Evolutionary conservation across 139 green algal genomes (phyloP).

Genomic region (Picochlorum sp.): DNA sequence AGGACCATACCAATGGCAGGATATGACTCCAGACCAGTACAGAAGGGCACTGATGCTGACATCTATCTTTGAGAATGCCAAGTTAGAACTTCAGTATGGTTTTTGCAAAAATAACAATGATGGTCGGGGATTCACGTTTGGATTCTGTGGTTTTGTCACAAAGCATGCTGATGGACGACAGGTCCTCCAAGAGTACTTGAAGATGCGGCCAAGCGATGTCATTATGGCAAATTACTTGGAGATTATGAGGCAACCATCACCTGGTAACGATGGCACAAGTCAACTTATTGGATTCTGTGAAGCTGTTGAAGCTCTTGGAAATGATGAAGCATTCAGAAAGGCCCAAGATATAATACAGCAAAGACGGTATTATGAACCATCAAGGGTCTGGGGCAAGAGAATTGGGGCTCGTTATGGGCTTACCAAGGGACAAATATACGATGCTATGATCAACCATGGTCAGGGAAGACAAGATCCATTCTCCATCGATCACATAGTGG

Average conservation of each 20-base stretch:
- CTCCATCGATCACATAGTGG: slow-evolving; percentile 20
- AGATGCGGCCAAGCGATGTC: neutral
- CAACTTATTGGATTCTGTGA: slow-evolving; percentile 5
- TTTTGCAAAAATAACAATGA: slow-evolving; percentile 8
- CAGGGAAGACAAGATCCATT: slow-evolving; percentile 17
- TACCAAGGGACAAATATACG: slow-evolving; percentile 26
- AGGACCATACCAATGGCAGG: slow-evolving; percentile 6
- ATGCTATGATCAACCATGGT: slow-evolving; percentile 30
- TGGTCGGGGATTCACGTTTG: slow-evolving; percentile 22
- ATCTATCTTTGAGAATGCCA: slow-evolving; percentile 25
- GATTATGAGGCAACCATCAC: neutral
- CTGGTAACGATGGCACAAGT: neutral
- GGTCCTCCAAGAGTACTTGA: neutral
- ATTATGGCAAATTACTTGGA: slow-evolving; percentile 5
- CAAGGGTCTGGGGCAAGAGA: neutral
- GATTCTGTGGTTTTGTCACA: slow-evolving; percentile 14
- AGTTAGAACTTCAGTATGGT: slow-evolving; percentile 16
- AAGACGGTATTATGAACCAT: slow-evolving; percentile 11
- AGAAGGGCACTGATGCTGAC: slow-evolving; percentile 23
- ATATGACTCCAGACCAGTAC: slow-evolving; percentile 15
- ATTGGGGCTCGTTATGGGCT: slow-evolving; percentile 8
- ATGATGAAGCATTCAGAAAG: slow-evolving; percentile 6
- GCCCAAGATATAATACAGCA: slow-evolving; percentile 9
- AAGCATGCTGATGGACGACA: neutral
- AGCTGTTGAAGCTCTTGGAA: neutral